These are phyloP conservation scores for Hypoxylon subgilvum DNA, from an alignment of 495 filamentous ascomycete species.

Conservation along the genomic window DNA sequence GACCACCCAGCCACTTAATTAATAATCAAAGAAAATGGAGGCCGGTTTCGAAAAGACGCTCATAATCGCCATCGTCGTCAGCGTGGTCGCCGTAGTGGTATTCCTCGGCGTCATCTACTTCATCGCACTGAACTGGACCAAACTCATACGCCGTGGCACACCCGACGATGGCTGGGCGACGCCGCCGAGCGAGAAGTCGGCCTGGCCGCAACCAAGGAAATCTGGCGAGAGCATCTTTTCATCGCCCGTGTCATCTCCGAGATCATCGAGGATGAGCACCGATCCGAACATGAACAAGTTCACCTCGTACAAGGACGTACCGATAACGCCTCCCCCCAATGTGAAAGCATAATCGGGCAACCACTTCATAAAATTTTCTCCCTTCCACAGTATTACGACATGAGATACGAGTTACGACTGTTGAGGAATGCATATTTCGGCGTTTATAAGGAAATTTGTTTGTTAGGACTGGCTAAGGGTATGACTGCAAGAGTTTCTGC, in stretches of 20 bases:
- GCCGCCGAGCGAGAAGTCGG: slow-evolving; percentile 26
- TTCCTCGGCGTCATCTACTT: slow-evolving; percentile 24
- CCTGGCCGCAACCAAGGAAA: slow-evolving; percentile 35
- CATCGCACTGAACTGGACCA: slow-evolving; percentile 40
- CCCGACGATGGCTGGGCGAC: slow-evolving; percentile 30
- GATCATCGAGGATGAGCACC: slow-evolving; percentile 31
- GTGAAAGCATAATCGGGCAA: slow-evolving; percentile 16
- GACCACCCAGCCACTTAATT: too few species aligned
- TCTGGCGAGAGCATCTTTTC: slow-evolving; percentile 19
- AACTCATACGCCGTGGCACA: slow-evolving; percentile 21
- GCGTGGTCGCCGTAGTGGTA: slow-evolving; percentile 18
- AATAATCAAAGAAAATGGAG: slow-evolving; percentile 11
- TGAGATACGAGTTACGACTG: slow-evolving; percentile 28
- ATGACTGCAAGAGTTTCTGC: background rate
- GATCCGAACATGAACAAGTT: slow-evolving; percentile 20
- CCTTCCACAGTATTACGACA: background rate
- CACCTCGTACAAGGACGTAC: background rate
- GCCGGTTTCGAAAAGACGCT: slow-evolving; percentile 35
- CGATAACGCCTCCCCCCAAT: slow-evolving; percentile 26
- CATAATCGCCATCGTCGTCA: slow-evolving; percentile 35
- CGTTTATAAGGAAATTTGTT: background rate
- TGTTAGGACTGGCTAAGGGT: background rate
- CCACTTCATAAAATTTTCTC: background rate
- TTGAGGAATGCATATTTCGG: slow-evolving; percentile 18
- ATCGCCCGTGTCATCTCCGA: slow-evolving; percentile 23